phyloP scores from a whole-genome alignment of 2,329 filamentous ascomycete species.

The Diaporthe vexans region DNA sequence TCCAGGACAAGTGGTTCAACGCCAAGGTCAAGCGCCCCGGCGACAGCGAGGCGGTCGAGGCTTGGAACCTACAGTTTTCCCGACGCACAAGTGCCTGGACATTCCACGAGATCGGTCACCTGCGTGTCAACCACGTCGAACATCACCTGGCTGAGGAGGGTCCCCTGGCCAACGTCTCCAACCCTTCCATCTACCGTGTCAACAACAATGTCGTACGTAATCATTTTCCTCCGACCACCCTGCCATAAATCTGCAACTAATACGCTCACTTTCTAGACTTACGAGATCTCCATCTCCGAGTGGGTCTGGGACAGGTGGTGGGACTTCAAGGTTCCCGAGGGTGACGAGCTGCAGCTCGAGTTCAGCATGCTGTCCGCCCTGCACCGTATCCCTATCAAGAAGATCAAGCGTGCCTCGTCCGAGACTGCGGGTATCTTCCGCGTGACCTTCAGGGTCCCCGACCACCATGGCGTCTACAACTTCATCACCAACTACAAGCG shows the following conservation, averaged over 20 bases:
- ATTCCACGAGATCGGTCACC: constrained; percentile 92
- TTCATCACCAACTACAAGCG: constrained; percentile 98
- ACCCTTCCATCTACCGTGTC: constrained; percentile 92
- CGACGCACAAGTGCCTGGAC: constrained; percentile 92
- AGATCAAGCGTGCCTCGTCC: constrained; percentile 63
- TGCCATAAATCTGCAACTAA: constrained; percentile 46
- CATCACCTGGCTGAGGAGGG: constrained; percentile 76
- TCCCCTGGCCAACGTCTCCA: constrained; percentile 69
- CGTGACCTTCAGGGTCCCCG: constrained; percentile 84
- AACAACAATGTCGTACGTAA: constrained; percentile 94
- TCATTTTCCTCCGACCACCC: background rate
- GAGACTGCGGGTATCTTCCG: constrained; percentile 79
- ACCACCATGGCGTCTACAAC: constrained; percentile 99
- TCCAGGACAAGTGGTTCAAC: constrained; percentile 91
- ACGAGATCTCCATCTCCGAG: constrained; percentile 90
- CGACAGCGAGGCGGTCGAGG: constrained; percentile 67
- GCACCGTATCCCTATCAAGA: constrained; percentile 82
- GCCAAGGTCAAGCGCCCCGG: constrained; percentile 78
- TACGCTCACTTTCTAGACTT: constrained; percentile 69
- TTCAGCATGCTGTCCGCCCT: constrained; percentile 99
- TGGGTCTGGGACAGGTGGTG: constrained; percentile 81
- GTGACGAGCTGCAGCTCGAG: constrained; percentile 89
- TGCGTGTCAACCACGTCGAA: constrained; percentile 86
- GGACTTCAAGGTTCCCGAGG: constrained; percentile 78
- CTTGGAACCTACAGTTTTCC: constrained; percentile 87